Evolutionary conservation across 768 basidiomycete genomes (phyloP).

Genomic region (Lactarius vividus): DNA sequence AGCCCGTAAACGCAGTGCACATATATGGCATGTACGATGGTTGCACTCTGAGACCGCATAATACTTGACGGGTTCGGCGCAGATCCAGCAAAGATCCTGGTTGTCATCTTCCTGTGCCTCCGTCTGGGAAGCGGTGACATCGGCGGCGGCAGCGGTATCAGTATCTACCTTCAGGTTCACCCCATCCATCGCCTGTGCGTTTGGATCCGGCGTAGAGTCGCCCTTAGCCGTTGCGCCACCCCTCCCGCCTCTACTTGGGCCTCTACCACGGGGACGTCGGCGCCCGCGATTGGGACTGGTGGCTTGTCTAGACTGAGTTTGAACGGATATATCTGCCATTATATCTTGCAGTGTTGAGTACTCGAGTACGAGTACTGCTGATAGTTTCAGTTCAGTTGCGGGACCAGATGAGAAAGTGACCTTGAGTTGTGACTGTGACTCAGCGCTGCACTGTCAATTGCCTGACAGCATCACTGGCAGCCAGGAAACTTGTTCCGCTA

Average conservation of each 20-base stretch:
- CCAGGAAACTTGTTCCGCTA: background rate
- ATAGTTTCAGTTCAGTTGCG: background rate
- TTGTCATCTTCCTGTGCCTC: constrained; percentile 15
- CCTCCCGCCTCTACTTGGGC: constrained; percentile 5
- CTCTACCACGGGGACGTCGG: constrained; percentile 14
- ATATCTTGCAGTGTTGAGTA: background rate
- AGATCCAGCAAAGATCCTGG: constrained; percentile 76
- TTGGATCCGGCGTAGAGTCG: constrained; percentile 1
- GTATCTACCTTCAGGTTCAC: too few species aligned
- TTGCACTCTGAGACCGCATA: constrained; percentile 87
- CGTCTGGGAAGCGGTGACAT: background rate
- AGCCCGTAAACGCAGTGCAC: constrained; percentile 80
- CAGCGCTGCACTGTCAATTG: background rate
- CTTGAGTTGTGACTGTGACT: constrained; percentile 11
- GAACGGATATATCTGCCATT: constrained; percentile 18
- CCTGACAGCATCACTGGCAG: background rate
- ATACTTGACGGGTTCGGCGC: constrained; percentile 91
- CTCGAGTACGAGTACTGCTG: background rate
- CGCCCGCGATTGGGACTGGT: constrained; percentile 11
- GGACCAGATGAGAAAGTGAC: background rate
- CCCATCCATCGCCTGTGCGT: background rate
- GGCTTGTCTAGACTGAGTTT: constrained; percentile 1
- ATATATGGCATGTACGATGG: constrained; percentile 94
- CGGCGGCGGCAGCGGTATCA: background rate
- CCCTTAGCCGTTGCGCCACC: background rate